Conservation (phyloP, 2,329 filamentous ascomycete genomes). For the Cephalotrichum gorgonifer region DNA sequence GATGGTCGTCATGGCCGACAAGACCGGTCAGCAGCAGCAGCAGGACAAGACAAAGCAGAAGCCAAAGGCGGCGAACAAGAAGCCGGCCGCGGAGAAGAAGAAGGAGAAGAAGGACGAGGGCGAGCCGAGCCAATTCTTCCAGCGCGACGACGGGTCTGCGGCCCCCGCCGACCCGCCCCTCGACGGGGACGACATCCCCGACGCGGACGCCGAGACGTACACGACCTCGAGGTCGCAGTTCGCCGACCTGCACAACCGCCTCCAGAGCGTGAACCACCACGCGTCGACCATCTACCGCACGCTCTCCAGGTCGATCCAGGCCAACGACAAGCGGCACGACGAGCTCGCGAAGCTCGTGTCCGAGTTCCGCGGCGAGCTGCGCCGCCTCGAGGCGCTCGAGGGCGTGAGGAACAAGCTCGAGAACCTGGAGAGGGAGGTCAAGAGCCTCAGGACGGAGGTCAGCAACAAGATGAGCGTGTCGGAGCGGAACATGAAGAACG, state of each 20-base stretch:
- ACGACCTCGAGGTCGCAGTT: conserved; percentile 55
- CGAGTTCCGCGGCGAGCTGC: conserved; percentile 34
- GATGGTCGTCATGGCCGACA: conserved; percentile 59
- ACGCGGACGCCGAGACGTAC: conserved; percentile 36
- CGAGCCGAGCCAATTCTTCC: conserved; percentile 14
- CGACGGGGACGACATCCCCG: conserved; percentile 29
- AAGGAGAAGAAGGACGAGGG: conserved; percentile 11
- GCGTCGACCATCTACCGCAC: conserved; percentile 51
- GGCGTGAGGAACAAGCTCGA: conserved; percentile 33
- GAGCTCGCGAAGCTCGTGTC: conserved; percentile 39
- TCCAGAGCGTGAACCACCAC: conserved; percentile 65
- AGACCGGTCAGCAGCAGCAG: conserved; percentile 12
- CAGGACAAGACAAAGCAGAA: conserved; percentile 19
- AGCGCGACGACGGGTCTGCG: conserved; percentile 11
- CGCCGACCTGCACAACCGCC: conserved; percentile 71
- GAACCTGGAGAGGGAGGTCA: conserved; percentile 48
- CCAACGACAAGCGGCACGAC: conserved; percentile 45
- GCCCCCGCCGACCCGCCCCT: conserved; percentile 17
- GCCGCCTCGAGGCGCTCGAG: conserved; percentile 31
- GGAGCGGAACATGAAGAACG: conserved; percentile 43
- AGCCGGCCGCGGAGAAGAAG: conserved; percentile 12
- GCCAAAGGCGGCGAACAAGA: conserved; percentile 21
- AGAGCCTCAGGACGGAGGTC: conserved; percentile 45
- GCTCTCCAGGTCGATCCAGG: conserved; percentile 36
- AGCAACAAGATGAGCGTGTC: conserved; percentile 36